Base-by-base conservation (phyloP, 177 flowering plant species). In the Vitis hybrid region DNA sequence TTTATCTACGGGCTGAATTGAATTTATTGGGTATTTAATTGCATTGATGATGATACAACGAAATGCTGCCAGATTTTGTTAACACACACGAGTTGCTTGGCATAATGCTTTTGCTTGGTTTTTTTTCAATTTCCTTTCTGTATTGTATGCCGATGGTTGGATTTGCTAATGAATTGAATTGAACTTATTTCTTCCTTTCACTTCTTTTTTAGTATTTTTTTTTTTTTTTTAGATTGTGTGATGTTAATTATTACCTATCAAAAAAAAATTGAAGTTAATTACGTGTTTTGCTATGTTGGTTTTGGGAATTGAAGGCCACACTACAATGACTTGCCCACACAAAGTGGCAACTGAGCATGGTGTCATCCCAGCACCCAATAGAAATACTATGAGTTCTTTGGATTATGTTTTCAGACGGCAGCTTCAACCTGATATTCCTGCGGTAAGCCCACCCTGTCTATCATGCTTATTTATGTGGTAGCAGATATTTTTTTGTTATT, bases 321-420 rank as follows among this genome's bases (percentile, higher is more conserved):
- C 98, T 12, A 95, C 99, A 21, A 79, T 93, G 84, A 76, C 73
- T 49, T 95, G 98, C 72, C 97, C 99, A 5, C 97, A 95, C 80
- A 79, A 87, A 74, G 90, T 87, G 52, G 84, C 90, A n/a, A 82
- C 84, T 3, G 98, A 89, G 77, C 75, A 80, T 74, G 98, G 98
- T 50, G 88, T 87, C 17, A 13, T 81, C 35, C 94, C 96, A 8
- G 89, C 96, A 60, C 81, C 86, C 11, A 79, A 71, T n/a, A 83
- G 76, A 79, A 84, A 78, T 54, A 73, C 80, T 6, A 64, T 60
- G 51, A 89, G 79, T 46, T 73, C 90, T 11, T 48, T 95, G 75
- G 88, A 84, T 48, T 93, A 79, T 76, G 79, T 91, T 14, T 92
- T 90, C 68, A 87, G 83, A 63, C 93, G 99, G 21, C 98, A 95